These are phyloP conservation scores for Sarocladium brachiariae DNA, from an alignment of 2,329 filamentous ascomycete species.

Conservation along the genomic window DNA sequence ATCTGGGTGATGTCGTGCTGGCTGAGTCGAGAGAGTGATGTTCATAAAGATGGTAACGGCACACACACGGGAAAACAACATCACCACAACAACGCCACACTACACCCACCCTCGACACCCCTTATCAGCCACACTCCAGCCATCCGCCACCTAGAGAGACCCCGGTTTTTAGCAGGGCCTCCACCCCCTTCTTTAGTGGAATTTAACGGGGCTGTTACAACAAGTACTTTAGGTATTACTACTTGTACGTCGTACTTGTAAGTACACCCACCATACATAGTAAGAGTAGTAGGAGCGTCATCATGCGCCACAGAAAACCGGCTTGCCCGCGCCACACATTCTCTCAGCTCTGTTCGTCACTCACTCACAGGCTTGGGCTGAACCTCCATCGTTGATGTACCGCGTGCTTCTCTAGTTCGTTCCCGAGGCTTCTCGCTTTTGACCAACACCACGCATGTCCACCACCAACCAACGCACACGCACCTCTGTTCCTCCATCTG, in stretches of 20 bases:
- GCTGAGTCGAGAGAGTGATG: background rate
- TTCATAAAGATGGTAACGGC: background rate
- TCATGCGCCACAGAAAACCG: conserved; percentile 10
- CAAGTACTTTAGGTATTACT: too few relatives aligned
- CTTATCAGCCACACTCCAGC: conserved; percentile 7
- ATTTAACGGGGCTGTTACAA: too few relatives aligned
- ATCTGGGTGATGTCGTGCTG: background rate
- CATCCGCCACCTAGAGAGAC: background rate
- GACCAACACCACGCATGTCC: background rate
- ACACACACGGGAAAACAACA: conserved; percentile 7
- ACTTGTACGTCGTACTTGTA: too few relatives aligned
- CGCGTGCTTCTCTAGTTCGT: background rate
- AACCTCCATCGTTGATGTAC: conserved; percentile 1
- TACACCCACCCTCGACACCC: background rate
- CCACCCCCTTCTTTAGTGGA: too few relatives aligned
- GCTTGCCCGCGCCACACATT: conserved; percentile 8
- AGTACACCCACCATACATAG: too few relatives aligned
- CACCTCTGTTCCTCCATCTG: too few relatives aligned
- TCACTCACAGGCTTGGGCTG: too few relatives aligned
- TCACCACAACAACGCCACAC: conserved; percentile 9
- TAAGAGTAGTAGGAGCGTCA: conserved; percentile 10
- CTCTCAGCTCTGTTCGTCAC: too few relatives aligned
- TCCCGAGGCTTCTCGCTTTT: background rate
- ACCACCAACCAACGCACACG: too few relatives aligned
- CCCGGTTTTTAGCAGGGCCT: too few relatives aligned